A percentile compares a stretch with the other conserved stretches of the same genome.
phyloP scores from a whole-genome alignment of 2,329 filamentous ascomycete genomes.

The Ophiognomonia clavigignenti-juglandacearum region DNA sequence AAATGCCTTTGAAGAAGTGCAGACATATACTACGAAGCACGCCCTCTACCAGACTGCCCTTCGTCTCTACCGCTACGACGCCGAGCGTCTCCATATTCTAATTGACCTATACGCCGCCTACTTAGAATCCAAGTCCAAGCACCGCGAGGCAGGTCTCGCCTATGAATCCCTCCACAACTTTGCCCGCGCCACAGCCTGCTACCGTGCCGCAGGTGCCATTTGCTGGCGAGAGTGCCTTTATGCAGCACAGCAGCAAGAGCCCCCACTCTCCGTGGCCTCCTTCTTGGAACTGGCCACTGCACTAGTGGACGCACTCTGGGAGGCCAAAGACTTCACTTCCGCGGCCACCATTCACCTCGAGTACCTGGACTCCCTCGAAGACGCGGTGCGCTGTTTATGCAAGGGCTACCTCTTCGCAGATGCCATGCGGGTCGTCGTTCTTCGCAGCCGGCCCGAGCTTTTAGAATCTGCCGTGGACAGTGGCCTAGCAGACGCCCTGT shows the following conservation, averaged over 20 bases:
- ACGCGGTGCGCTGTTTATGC: slow-evolving; percentile 73
- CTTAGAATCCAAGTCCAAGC: slow-evolving; percentile 68
- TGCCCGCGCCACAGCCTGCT: slow-evolving; percentile 71
- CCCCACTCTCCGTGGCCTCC: slow-evolving; percentile 55
- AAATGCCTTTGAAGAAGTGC: slow-evolving; percentile 71
- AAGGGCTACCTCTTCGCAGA: slow-evolving; percentile 83
- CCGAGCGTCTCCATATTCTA: slow-evolving; percentile 58
- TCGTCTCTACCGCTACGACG: slow-evolving; percentile 78
- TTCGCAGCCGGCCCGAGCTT: slow-evolving; percentile 56
- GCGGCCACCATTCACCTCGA: slow-evolving; percentile 79
- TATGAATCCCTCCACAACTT: slow-evolving; percentile 83
- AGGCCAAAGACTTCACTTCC: slow-evolving; percentile 76
- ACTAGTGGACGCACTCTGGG: slow-evolving; percentile 73
- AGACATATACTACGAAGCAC: slow-evolving; percentile 74
- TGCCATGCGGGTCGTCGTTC: slow-evolving; percentile 72
- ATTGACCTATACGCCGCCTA: slow-evolving; percentile 75
- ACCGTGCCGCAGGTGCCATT: slow-evolving; percentile 68
- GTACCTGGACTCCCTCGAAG: slow-evolving; percentile 68
- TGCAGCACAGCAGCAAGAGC: slow-evolving; percentile 62
- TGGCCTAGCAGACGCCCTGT: slow-evolving; percentile 75
- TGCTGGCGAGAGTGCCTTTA: slow-evolving; percentile 91
- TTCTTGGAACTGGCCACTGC: slow-evolving; percentile 64
- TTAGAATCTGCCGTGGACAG: slow-evolving; percentile 67
- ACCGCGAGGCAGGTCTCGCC: slow-evolving; percentile 82
- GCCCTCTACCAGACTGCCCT: slow-evolving; percentile 73